These are phyloP conservation scores for Jackrogersella minutella DNA, from an alignment of 495 filamentous ascomycete species.

Conservation along the genomic window DNA sequence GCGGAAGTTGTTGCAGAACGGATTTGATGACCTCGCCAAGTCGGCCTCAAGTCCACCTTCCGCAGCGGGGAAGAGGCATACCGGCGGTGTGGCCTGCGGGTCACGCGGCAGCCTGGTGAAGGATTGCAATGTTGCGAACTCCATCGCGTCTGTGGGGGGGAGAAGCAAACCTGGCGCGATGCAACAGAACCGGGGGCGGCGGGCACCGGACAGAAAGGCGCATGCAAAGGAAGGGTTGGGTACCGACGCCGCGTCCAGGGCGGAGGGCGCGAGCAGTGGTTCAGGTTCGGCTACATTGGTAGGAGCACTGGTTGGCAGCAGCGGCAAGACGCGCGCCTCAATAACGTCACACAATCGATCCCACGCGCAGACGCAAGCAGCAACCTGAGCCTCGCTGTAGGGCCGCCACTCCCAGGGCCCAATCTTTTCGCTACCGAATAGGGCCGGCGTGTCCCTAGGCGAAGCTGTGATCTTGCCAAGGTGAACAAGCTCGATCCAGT, in stretches of 20 bases:
- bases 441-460: constrained; percentile 6
- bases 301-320: neutral
- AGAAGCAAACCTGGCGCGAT: constrained; percentile 51
- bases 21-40: constrained; percentile 34
- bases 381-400: constrained; percentile 38
- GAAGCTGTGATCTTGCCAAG: constrained; percentile 46
- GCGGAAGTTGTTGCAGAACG: constrained; percentile 25
- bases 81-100: constrained; percentile 29
- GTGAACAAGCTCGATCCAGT: constrained; percentile 47
- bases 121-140: constrained; percentile 37
- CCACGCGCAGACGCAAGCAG: constrained; percentile 18
- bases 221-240: constrained; percentile 46
- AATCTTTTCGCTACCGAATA: constrained; percentile 31
- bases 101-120: constrained; percentile 35
- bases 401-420: constrained; percentile 39
- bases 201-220: constrained; percentile 42
- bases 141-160: constrained; percentile 38
- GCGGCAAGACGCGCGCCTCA: constrained; percentile 27
- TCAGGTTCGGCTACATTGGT: constrained; percentile 3
- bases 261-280: constrained; percentile 35
- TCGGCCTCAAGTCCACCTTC: constrained; percentile 22
- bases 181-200: constrained; percentile 45
- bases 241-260: constrained; percentile 45
- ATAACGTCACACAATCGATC: constrained; percentile 34
- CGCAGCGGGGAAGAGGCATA: constrained; percentile 41